Evolutionary conservation across 2,329 filamentous ascomycete genomes (phyloP), one percentile per base, ranked within the genome.

Genomic region (Alternaria alternata): DNA sequence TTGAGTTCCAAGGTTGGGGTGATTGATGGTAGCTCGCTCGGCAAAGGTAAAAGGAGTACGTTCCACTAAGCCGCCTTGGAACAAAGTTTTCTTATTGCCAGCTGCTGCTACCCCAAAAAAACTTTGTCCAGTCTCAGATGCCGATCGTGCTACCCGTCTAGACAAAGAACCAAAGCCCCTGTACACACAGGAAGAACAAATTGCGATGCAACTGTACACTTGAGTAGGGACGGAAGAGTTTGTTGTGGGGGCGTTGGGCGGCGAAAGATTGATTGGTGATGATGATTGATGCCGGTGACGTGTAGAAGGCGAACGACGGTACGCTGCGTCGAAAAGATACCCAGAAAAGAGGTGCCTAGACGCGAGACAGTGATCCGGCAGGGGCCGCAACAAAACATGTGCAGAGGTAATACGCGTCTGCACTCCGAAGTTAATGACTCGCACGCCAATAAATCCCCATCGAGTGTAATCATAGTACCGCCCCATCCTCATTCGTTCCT

Each of bases 31-130:
- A 49, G 59, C 61, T 67, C 59, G 66, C 64, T 38, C 46, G 46
- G 46, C 46, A 64, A 71, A 71, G 66, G 69, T 72, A 72, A 70
- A 68, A 68, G 69, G 66, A 68, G 65, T 68, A 68, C 63, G 66
- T 65, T 70, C 61, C 65, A 66, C 69, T 70, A 68, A 47, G 59
- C 64, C 54, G 66, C 63, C 65, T 71, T 67, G 66, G 66, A 67
- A 63, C 62, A 61, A 68, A 67, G 64, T 65, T 68, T 66, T 68
- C 63, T 68, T 71, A 69, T 68, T 65, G 66, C 67, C 58, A 57
- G 58, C 54, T 61, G 53, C 54, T 59, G 51, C 55, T 57, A 48
- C 53, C 49, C 49, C 7, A 56, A 44, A 64, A 70, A 66, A 68
- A 65, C 68, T 69, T 63, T 63, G 55, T 59, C 57, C 59, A 69